Conservation (phyloP, 2,329 filamentous ascomycete species). For the Lecanicillium sp. region DNA sequence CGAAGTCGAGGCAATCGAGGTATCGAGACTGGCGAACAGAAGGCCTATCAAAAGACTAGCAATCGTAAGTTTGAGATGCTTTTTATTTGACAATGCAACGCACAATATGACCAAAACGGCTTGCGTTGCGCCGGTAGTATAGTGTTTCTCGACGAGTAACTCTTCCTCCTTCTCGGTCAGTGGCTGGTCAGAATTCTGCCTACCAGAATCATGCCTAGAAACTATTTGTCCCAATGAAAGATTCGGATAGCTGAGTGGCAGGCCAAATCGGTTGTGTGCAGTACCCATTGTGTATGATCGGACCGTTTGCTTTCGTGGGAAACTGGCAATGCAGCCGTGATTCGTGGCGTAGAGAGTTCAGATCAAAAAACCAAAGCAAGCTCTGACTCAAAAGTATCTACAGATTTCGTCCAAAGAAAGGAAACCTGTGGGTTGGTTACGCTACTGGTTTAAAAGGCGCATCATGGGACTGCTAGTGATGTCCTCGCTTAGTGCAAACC, state of each 20-base stretch:
- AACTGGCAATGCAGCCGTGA: too few relatives aligned
- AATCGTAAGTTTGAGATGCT: neutral
- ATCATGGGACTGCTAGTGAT: too few relatives aligned
- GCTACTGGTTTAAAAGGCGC: too few relatives aligned
- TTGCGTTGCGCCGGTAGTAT: conserved; percentile 2
- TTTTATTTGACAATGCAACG: too few relatives aligned
- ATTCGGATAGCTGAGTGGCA: conserved; percentile 26
- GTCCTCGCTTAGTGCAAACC: too few relatives aligned
- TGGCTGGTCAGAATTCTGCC: conserved; percentile 2
- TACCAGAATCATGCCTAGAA: neutral
- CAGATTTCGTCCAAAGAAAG: too few relatives aligned
- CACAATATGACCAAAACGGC: conserved; percentile 12
- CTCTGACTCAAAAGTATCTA: too few relatives aligned
- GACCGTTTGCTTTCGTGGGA: too few relatives aligned
- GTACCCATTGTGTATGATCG: conserved; percentile 3
- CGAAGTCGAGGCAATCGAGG: conserved; percentile 51
- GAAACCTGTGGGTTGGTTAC: too few relatives aligned
- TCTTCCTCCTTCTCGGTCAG: neutral
- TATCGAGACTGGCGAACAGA: conserved; percentile 49
- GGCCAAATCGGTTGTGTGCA: conserved; percentile 6
- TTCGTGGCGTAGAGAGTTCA: too few relatives aligned
- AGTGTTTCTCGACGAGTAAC: neutral
- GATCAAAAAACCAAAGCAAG: too few relatives aligned
- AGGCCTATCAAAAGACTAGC: conserved; percentile 42
- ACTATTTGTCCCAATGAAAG: conserved; percentile 16